Percentiles rank a stretch among this genome's conserved stretches.
phyloP scores from a whole-genome alignment of 2,329 filamentous ascomycete species.

The Cryphonectria radicalis region DNA sequence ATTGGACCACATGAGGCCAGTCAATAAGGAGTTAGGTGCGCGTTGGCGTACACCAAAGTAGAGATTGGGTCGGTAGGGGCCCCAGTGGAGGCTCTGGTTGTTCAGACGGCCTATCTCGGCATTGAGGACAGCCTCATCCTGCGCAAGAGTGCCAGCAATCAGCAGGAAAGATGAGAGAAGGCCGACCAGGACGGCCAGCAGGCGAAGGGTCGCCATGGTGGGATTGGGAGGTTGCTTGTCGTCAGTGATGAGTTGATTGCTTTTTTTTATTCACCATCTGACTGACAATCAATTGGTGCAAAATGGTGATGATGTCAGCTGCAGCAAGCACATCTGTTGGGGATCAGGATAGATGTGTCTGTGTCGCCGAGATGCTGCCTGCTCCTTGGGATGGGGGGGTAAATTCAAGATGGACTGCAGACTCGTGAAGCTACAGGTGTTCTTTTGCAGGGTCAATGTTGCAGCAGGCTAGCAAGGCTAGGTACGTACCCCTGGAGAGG shows the following conservation, averaged over 20 bases:
- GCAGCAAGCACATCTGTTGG: background rate
- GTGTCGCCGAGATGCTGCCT: background rate
- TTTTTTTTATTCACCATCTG: background rate
- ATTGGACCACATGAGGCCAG: constrained; percentile 86
- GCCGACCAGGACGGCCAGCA: constrained; percentile 36
- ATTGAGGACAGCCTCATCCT: constrained; percentile 47
- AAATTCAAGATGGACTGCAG: background rate
- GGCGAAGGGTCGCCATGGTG: constrained; percentile 35
- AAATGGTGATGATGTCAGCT: background rate
- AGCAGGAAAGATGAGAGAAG: constrained; percentile 33
- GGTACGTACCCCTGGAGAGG: constrained; percentile 18
- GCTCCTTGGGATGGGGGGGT: background rate
- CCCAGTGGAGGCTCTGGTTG: constrained; percentile 93
- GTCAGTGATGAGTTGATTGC: constrained; percentile 9
- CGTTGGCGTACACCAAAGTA: constrained; percentile 91
- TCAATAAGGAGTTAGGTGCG: constrained; percentile 78
- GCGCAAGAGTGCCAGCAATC: constrained; percentile 29
- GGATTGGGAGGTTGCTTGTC: constrained; percentile 21
- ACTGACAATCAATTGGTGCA: background rate
- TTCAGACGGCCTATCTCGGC: constrained; percentile 57
- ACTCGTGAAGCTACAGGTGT: constrained; percentile 27
- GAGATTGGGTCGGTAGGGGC: constrained; percentile 89
- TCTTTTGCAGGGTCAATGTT: constrained; percentile 22
- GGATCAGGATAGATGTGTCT: background rate
- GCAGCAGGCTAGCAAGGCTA: background rate